Evolutionary conservation across 768 basidiomycete species (phyloP), one percentile per base, ranked within the genome.

Genomic region (Leccinum disarticulatum): DNA sequence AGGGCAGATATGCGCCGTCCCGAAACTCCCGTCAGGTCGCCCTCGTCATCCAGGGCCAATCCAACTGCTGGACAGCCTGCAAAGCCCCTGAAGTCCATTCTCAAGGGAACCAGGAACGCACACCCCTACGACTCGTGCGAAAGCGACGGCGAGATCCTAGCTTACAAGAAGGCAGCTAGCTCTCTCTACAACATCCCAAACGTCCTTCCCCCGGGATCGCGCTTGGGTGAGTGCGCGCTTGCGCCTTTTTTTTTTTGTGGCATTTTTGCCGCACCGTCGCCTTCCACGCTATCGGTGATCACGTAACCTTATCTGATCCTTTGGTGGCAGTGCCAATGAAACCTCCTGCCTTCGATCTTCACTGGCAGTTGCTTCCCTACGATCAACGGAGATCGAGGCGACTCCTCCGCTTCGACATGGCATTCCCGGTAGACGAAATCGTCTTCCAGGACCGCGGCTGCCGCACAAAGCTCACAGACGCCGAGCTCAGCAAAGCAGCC

Each of bases 331-430:
- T 49, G 48, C 48, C 48, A 6, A 77, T 73, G 70, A 80, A 80
- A 62, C 72, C 64, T 13, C 77, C 78, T 30, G 68, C 76, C 1
- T 72, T 80, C 52, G 66, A 78, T 58, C 61, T 82, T 56, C 77
- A 77, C 61, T 85, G 83, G 83, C 79, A 79, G 54, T 65, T 84
- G 17, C 74, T 81, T 47, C 79, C 81, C 17, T 81, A 70, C 57
- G 69, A 72, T 55, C 51, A 48, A 31, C 69, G 73, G 25, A 63
- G 67, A 56, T 67, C 72, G 49, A 75, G 66, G 46, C 80, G 75
- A 8, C 64, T 74, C 22, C 58, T 84, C 14, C 78, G 77, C 60
- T 86, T 84, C 67, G 85, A 86, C 58, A 68, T 79, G 59, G 80
- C 77, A 4, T 82, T 83, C 62, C 69, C 69, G 63, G 80, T 68